These are phyloP conservation scores for Copromyces sp. DNA, from an alignment of 495 filamentous ascomycete species.

Conservation along the genomic window DNA sequence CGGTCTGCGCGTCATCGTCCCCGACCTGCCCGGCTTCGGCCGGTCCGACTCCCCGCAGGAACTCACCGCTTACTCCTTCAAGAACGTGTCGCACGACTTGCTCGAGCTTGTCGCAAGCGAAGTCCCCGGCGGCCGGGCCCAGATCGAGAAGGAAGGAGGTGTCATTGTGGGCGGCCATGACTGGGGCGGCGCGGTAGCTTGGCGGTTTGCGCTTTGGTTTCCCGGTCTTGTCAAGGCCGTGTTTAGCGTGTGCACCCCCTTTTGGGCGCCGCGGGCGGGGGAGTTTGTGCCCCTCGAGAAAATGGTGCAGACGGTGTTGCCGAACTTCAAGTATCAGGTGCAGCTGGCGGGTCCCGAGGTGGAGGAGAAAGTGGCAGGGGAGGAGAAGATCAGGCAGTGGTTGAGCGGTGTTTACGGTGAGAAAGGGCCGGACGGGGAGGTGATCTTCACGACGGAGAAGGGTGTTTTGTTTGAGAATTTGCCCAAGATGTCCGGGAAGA, in stretches of 20 bases:
- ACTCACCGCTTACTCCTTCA: slow-evolving; percentile 50
- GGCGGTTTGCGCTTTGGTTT: slow-evolving; percentile 58
- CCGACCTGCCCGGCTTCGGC: slow-evolving; percentile 56
- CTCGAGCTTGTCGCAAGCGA: slow-evolving; percentile 8
- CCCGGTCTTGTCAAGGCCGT: slow-evolving; percentile 61
- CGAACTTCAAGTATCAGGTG: slow-evolving; percentile 77
- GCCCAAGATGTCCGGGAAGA: slow-evolving; percentile 36
- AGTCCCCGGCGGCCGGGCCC: slow-evolving; percentile 54
- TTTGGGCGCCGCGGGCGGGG: slow-evolving; percentile 34
- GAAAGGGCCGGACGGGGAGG: slow-evolving; percentile 40
- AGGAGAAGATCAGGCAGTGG: slow-evolving; percentile 51
- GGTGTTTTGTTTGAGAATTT: slow-evolving; percentile 44
- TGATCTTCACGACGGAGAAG: slow-evolving; percentile 40
- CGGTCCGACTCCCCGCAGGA: slow-evolving; percentile 47
- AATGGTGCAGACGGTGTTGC: slow-evolving; percentile 45
- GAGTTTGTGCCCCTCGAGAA: slow-evolving; percentile 39
- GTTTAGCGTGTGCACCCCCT: slow-evolving; percentile 74
- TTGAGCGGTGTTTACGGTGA: slow-evolving; percentile 62
- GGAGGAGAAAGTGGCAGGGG: slow-evolving; percentile 46
- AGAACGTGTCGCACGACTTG: slow-evolving; percentile 57
- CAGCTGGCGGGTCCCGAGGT: slow-evolving; percentile 60
- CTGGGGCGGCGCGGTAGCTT: slow-evolving; percentile 56
- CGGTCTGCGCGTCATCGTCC: slow-evolving; percentile 44
- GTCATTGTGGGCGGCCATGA: slow-evolving; percentile 72
- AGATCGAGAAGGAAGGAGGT: slow-evolving; percentile 29